phyloP scores from a whole-genome alignment of 208 protist genomes.

The Plasmodiophora brassicae region DNA sequence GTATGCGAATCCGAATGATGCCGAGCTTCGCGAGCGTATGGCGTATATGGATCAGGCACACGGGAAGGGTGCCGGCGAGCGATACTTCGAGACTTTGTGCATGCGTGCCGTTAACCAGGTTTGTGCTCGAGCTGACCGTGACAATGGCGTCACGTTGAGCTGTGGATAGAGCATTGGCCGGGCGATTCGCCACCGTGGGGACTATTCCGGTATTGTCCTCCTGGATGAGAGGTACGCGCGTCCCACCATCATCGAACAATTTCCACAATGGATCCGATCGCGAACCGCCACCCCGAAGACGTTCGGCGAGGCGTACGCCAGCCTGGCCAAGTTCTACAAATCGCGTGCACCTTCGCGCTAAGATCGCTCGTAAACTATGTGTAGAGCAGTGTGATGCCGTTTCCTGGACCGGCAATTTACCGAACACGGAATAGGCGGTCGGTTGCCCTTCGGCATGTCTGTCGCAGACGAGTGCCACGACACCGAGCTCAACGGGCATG shows the following conservation, averaged over 20 bases:
- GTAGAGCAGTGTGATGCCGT: too few species aligned
- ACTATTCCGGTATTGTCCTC: conserved; percentile 33
- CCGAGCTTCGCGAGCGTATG: conserved; percentile 33
- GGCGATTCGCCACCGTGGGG: conserved; percentile 27
- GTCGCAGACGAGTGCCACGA: too few species aligned
- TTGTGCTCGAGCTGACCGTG: not conserved
- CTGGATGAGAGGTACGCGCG: conserved; percentile 30
- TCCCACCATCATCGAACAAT: not conserved
- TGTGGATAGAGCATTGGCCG: conserved; percentile 18
- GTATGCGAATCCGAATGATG: conserved; percentile 16
- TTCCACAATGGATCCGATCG: not conserved
- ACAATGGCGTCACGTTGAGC: not conserved
- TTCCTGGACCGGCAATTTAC: too few species aligned
- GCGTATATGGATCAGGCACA: not conserved
- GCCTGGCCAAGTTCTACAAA: not conserved
- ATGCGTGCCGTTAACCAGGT: conserved; percentile 39
- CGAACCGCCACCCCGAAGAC: not conserved
- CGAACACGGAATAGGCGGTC: too few species aligned
- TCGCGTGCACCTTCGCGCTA: too few species aligned
- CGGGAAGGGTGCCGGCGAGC: not conserved
- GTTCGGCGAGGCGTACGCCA: not conserved
- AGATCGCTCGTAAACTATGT: too few species aligned
- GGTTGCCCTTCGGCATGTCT: too few species aligned
- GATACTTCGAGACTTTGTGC: conserved; percentile 20
- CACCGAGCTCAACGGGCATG: too few species aligned